Evolutionary conservation across 2,329 filamentous ascomycete genomes (phyloP).

Genomic region (Fusarium subglutinans): DNA sequence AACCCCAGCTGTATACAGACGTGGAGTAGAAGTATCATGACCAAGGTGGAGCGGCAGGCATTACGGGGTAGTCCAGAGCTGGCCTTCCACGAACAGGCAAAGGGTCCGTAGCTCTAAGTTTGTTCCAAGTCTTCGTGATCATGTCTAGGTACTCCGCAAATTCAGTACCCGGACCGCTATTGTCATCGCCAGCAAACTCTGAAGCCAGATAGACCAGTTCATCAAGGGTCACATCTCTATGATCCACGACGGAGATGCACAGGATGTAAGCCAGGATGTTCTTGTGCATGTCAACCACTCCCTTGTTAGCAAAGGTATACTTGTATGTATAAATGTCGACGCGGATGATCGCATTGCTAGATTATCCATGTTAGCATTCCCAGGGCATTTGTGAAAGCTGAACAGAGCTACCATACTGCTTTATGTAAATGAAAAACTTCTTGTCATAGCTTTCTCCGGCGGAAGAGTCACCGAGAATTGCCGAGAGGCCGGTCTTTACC

Average conservation of each 20-base stretch:
- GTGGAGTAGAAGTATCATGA: background rate
- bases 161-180: background rate
- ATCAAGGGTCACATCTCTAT: background rate
- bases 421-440: background rate
- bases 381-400: rapidly evolving
- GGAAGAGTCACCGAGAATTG: background rate
- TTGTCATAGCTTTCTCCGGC: background rate
- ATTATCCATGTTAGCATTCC: background rate
- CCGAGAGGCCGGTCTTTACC: background rate
- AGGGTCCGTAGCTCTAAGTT: background rate
- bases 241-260: background rate
- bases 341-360: background rate
- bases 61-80: background rate
- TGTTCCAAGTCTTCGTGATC: background rate
- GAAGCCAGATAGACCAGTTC: background rate
- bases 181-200: background rate
- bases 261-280: background rate
- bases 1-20: too few relatives aligned
- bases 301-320: background rate
- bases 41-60: background rate
- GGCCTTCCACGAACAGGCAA: background rate
- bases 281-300: background rate
- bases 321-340: background rate
- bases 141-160: background rate
- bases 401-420: background rate